Evolutionary conservation across 345 rosid species (phyloP).

Genomic region (Populus simonii): DNA sequence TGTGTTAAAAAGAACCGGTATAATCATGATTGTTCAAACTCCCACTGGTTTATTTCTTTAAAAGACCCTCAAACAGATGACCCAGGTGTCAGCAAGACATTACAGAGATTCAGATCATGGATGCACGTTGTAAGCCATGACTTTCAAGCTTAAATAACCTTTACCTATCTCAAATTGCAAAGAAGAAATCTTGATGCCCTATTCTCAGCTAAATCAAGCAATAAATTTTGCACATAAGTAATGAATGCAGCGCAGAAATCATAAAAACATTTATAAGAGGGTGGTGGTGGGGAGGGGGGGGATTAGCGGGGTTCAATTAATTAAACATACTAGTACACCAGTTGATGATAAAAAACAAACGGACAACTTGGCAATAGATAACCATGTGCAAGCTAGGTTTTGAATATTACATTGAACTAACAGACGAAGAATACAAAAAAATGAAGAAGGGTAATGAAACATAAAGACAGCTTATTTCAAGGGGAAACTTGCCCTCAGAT

Average conservation of each 20-base stretch:
- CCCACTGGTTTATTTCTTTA: too few species aligned
- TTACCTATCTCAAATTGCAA: background rate
- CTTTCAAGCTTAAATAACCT: too few species aligned
- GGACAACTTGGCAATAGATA: background rate
- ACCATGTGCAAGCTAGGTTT: background rate
- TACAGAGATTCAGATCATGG: too few species aligned
- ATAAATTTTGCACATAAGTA: background rate
- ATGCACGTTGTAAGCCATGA: too few species aligned
- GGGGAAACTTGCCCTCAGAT: background rate
- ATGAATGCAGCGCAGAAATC: background rate
- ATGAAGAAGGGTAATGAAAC: too few species aligned
- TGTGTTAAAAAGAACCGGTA: too few species aligned
- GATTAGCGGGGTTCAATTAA: background rate
- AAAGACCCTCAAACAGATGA: too few species aligned
- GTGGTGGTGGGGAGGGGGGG: too few species aligned
- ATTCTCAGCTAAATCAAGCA: background rate
- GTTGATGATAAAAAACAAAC: background rate
- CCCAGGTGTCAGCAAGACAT: too few species aligned
- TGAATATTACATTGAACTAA: background rate
- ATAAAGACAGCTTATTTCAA: constrained; percentile 1
- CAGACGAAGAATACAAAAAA: background rate
- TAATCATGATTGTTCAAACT: too few species aligned
- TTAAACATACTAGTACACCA: background rate
- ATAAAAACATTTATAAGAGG: background rate
- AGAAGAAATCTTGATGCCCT: background rate